Evolutionary conservation across 345 rosid species (phyloP), one percentile per base, ranked within the genome.

Genomic region (Rubroshorea leprosula): DNA sequence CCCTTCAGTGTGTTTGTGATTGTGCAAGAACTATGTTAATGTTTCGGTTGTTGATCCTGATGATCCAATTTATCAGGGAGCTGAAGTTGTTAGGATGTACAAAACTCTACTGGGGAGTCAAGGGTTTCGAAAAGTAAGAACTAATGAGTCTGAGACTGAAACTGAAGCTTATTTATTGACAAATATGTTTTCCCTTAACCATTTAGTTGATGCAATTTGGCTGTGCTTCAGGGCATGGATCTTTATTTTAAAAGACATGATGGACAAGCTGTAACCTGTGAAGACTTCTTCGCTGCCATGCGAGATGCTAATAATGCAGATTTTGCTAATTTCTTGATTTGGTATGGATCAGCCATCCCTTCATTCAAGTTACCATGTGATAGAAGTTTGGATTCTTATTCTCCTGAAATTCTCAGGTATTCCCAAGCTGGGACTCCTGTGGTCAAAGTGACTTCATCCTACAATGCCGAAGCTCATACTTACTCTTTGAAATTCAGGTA

Each of bases 71-170:
- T 67, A 27, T 61, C 70, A 94, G 99, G 99, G 99, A 76, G 99
- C 97, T 67, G 97, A 94, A 80, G 99, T 90, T 61, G 99, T 94
- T 54, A 79, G 97, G 93, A 94, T 94, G 99, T 94, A 94, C 95
- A 94, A 94, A 79, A 94, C 97, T 64, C 69, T 94, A 61, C 70
- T 94, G 47, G 99, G 97, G 58, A 84, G 68, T 69, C 75, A 82
- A 66, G 99, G 99, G 38, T 94, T 94, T 74, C 78, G 93, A 66
- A 85, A 87, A 88, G 99, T 93, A 76, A 56, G 62, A 57, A 53
- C 49, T 20, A 25, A 49, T 51, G 38, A 46, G 10, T 53, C 47
- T 27, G 25, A 57, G 5, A 22, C 22, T 38, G 52, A 52, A 61
- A 11, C 43, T 20, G 48, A 23, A 23, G 1, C 23, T 26, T 22